Percentiles rank a stretch among this genome's conserved stretches.
phyloP scores from a whole-genome alignment of 352 stramenopile species.

The Phytophthora hybrid region DNA sequence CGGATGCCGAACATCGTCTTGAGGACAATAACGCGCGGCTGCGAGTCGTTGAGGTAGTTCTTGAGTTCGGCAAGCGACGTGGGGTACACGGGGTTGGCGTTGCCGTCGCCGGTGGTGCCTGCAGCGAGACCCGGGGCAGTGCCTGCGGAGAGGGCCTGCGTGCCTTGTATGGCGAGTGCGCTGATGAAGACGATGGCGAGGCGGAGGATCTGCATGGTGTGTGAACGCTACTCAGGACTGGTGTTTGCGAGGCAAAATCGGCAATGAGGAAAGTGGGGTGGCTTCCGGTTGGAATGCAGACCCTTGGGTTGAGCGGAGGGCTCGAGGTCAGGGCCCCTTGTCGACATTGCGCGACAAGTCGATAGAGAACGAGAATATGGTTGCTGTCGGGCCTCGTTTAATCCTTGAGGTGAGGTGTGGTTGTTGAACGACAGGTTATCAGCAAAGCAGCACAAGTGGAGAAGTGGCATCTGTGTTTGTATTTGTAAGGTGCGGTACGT shows the following conservation, averaged over 20 bases:
- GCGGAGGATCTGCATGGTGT: conserved; percentile 34
- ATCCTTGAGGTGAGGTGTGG: conserved; percentile 9
- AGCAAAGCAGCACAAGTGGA: conserved; percentile 13
- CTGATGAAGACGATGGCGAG: conserved; percentile 25
- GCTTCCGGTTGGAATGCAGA: neutral
- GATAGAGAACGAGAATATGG: neutral
- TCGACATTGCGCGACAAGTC: neutral
- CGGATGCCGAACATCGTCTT: conserved; percentile 59
- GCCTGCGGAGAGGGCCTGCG: conserved; percentile 39
- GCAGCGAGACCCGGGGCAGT: conserved; percentile 27
- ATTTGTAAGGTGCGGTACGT: neutral
- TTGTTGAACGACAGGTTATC: conserved; percentile 4
- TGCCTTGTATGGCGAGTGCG: conserved; percentile 40
- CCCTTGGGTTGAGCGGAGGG: conserved; percentile 2
- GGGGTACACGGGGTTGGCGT: conserved; percentile 48
- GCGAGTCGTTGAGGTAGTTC: conserved; percentile 46
- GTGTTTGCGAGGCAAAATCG: conserved; percentile 23
- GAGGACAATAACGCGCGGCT: conserved; percentile 58
- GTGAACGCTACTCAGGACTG: conserved; percentile 14
- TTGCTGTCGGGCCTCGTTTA: neutral
- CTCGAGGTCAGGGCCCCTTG: neutral
- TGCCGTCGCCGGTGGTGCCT: conserved; percentile 53
- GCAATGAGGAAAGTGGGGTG: conserved; percentile 22
- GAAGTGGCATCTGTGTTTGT: neutral
- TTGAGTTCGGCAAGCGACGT: conserved; percentile 53